phyloP scores from a whole-genome alignment of 2,329 filamentous ascomycete species.

The Monascus ruber region DNA sequence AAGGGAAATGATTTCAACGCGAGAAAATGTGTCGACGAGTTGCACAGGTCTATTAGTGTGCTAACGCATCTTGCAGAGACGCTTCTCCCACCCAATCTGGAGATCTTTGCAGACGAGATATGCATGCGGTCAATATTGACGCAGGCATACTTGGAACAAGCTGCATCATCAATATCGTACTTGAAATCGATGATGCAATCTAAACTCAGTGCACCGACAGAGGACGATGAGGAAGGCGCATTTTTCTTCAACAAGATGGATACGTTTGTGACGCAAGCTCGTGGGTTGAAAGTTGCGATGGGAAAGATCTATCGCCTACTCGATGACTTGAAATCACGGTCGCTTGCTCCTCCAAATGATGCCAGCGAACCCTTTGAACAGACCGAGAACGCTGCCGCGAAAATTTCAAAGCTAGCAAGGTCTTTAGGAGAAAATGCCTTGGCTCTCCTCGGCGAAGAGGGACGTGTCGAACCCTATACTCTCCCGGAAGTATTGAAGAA shows the following conservation, averaged over 20 bases:
- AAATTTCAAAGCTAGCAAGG: constrained; percentile 55
- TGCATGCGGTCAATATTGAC: constrained; percentile 66
- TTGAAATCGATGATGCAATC: constrained; percentile 56
- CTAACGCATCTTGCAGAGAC: constrained; percentile 78
- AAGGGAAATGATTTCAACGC: constrained; percentile 78
- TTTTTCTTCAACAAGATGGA: constrained; percentile 63
- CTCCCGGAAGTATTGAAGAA: constrained; percentile 54
- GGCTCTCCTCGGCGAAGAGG: constrained; percentile 58
- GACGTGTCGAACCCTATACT: constrained; percentile 54
- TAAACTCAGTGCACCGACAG: constrained; percentile 45
- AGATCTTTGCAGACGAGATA: constrained; percentile 65
- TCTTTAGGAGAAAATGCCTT: constrained; percentile 57
- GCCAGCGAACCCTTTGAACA: constrained; percentile 59
- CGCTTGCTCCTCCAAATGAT: constrained; percentile 59
- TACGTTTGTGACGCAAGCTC: constrained; percentile 58
- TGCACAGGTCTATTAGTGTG: constrained; percentile 73
- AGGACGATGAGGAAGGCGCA: constrained; percentile 58
- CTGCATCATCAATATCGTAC: constrained; percentile 55
- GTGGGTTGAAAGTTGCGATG: constrained; percentile 72
- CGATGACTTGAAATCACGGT: constrained; percentile 64
- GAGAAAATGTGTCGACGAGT: constrained; percentile 66
- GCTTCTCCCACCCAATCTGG: constrained; percentile 58
- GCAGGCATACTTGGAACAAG: constrained; percentile 71
- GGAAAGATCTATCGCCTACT: constrained; percentile 67
- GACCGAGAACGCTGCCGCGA: constrained; percentile 52